These are phyloP conservation scores for Myxozyma monticola DNA, from an alignment of 805 yeast species.

Conservation along the genomic window DNA sequence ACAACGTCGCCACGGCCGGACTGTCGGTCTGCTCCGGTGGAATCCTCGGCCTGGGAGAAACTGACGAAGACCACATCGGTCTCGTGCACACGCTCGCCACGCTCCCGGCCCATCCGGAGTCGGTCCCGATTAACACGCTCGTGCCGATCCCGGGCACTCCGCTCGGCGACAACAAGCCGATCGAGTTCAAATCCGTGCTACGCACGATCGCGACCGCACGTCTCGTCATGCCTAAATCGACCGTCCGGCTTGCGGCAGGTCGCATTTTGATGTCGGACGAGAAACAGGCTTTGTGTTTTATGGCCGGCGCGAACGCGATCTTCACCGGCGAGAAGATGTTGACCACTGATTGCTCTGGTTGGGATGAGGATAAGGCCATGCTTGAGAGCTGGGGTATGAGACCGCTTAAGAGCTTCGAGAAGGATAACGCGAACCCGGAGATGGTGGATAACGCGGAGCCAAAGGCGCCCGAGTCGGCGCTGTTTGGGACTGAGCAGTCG, in stretches of 20 bases:
- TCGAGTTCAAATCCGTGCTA: conserved; percentile 61
- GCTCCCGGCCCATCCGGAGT: conserved; percentile 73
- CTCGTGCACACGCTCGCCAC: conserved; percentile 67
- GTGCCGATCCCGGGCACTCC: conserved; percentile 83
- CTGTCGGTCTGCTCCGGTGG: conserved; percentile 77
- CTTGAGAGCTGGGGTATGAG: conserved; percentile 64
- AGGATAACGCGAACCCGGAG: conserved; percentile 11
- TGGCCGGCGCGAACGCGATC: conserved; percentile 77
- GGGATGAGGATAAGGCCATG: conserved; percentile 79
- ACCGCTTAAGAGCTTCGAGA: conserved; percentile 19
- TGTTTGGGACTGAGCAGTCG: conserved; percentile 8
- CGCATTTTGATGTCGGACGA: conserved; percentile 76
- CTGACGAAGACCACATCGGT: conserved; percentile 67
- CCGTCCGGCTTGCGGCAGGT: conserved; percentile 77
- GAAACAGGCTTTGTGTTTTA: conserved; percentile 72
- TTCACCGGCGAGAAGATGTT: conserved; percentile 81
- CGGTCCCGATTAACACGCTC: conserved; percentile 74
- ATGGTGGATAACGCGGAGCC: conserved; percentile 1
- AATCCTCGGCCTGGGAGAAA: conserved; percentile 75
- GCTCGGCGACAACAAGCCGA: conserved; percentile 57
- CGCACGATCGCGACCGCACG: conserved; percentile 77
- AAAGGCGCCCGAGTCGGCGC: neutral
- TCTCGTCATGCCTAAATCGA: conserved; percentile 67
- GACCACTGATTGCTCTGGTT: conserved; percentile 79
- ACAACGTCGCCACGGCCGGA: conserved; percentile 62